These are phyloP conservation scores for Cryptococcus deneoformans DNA, from an alignment of 1,284 basidiomycete species.

Conservation along the genomic window DNA sequence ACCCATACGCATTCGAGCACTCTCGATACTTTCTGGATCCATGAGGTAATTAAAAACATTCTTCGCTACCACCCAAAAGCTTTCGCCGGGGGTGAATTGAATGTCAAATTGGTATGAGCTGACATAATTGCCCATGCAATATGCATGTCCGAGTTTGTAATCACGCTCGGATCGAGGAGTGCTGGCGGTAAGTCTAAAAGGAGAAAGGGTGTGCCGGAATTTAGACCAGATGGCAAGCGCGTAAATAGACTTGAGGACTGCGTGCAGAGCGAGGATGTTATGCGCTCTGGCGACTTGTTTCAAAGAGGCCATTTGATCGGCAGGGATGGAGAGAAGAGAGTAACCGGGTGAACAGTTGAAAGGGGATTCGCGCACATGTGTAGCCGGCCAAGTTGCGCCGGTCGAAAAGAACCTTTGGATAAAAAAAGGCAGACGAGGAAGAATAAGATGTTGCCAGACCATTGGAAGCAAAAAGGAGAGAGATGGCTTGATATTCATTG, in stretches of 20 bases:
- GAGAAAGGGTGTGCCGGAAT: constrained; percentile 3
- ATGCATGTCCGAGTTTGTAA: constrained; percentile 18
- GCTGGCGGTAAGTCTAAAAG: constrained; percentile 8
- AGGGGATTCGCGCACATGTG: constrained; percentile 7
- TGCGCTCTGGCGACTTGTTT: constrained; percentile 19
- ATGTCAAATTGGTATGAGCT: constrained; percentile 16
- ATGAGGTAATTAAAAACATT: constrained; percentile 7
- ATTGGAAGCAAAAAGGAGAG: constrained; percentile 17
- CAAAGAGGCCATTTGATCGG: constrained; percentile 12
- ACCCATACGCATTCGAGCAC: constrained; percentile 27
- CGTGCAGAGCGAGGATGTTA: constrained; percentile 35
- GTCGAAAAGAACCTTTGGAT: constrained; percentile 22
- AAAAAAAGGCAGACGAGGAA: constrained; percentile 37
- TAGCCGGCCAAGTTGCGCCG: constrained; percentile 27
- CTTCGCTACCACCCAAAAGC: constrained; percentile 27
- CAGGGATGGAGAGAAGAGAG: constrained; percentile 14
- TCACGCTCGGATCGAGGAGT: constrained; percentile 32
- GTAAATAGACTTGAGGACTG: constrained; percentile 29
- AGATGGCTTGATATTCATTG: constrained; percentile 21
- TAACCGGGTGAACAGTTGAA: constrained; percentile 8
- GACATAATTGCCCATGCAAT: constrained; percentile 34
- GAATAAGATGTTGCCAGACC: constrained; percentile 28
- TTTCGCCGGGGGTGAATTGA: background rate
- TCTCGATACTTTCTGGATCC: constrained; percentile 2
- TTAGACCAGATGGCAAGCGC: constrained; percentile 28